A percentile compares a stretch with the other conserved stretches of the same genome.
These are phyloP conservation scores for Phaeosphaeria sp. DNA, from an alignment of 2,329 filamentous ascomycete genomes.

Conservation along the genomic window DNA sequence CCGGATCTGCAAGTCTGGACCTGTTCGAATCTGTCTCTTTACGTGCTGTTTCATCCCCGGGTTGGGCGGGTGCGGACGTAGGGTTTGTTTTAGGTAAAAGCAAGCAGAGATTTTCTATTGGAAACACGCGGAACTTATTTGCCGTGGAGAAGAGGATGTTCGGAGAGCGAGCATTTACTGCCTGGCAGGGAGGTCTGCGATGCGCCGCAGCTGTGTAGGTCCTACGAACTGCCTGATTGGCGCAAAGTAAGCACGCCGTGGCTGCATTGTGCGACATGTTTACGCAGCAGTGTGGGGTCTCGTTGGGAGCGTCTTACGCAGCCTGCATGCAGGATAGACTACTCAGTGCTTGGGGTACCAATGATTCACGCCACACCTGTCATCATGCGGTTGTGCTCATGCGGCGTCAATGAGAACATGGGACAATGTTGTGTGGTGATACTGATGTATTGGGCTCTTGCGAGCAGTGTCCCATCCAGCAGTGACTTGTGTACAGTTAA, in stretches of 20 bases:
- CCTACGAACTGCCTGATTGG: neutral
- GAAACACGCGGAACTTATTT: neutral
- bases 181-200: neutral
- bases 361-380: neutral
- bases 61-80: neutral
- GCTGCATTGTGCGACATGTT: neutral
- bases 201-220: neutral
- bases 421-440: neutral
- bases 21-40: neutral
- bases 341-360: neutral
- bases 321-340: neutral
- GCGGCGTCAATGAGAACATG: neutral
- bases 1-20: neutral
- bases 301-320: constrained; percentile 6
- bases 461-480: neutral
- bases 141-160: neutral
- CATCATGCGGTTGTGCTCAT: neutral
- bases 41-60: neutral
- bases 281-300: neutral
- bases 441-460: neutral
- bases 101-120: neutral
- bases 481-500: neutral
- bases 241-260: neutral
- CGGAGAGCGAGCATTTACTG: neutral
- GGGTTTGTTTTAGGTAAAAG: neutral